phyloP scores from a whole-genome alignment of 2,329 filamentous ascomycete species.

The Microsporum ferrugineum region DNA sequence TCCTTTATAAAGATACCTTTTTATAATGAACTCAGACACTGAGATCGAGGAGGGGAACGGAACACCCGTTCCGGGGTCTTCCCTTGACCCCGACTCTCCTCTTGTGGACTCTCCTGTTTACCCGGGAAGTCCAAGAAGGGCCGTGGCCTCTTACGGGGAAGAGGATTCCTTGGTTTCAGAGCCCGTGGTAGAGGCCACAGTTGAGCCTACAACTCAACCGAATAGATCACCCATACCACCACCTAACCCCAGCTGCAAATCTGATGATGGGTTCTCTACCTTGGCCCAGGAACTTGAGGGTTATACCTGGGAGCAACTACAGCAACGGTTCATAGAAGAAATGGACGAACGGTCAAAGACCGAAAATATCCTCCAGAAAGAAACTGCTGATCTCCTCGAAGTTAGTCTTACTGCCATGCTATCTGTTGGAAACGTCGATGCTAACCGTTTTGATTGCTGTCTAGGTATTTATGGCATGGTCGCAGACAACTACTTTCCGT shows the following conservation, averaged over 20 bases:
- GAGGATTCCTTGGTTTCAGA: not conserved
- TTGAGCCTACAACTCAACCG: not conserved
- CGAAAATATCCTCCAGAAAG: slow-evolving; percentile 54
- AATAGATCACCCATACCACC: not conserved
- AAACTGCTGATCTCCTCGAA: slow-evolving; percentile 57
- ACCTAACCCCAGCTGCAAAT: not conserved
- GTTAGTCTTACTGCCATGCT: slow-evolving; percentile 27
- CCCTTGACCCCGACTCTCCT: not conserved
- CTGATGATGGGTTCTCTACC: not conserved
- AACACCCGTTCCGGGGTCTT: not conserved
- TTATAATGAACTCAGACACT: not conserved
- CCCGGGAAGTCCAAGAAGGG: not conserved
- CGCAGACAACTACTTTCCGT: slow-evolving; percentile 55
- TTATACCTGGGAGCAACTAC: slow-evolving; percentile 71
- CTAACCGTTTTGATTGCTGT: not conserved
- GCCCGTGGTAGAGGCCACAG: not conserved
- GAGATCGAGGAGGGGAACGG: not conserved
- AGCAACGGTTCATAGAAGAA: slow-evolving; percentile 55
- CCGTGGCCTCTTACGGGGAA: not conserved
- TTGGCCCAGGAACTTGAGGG: slow-evolving; percentile 30
- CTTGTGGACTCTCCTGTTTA: not conserved
- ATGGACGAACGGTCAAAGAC: slow-evolving; percentile 51
- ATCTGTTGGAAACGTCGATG: not conserved
- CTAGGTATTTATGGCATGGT: slow-evolving; percentile 73
- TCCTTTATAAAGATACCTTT: not conserved